phyloP scores from a whole-genome alignment of 2,329 filamentous ascomycete genomes.

The Pseudocercospora fuligena region DNA sequence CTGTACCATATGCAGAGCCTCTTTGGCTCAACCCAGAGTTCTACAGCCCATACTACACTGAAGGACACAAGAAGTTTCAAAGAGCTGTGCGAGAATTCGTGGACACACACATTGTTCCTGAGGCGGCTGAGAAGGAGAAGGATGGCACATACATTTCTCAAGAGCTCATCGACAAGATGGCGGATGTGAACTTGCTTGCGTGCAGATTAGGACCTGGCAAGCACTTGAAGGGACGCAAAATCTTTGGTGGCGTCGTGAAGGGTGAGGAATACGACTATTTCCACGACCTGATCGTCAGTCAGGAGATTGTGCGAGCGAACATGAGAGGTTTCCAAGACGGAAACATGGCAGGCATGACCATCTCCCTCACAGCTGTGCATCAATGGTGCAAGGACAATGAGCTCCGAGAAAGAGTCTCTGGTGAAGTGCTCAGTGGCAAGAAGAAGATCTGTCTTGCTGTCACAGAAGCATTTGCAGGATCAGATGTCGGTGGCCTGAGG shows the following conservation, averaged over 20 bases:
- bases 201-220: slow-evolving; percentile 85
- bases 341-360: slow-evolving; percentile 85
- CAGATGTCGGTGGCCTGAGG: slow-evolving; percentile 77
- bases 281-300: slow-evolving; percentile 76
- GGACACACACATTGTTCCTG: slow-evolving; percentile 71
- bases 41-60: slow-evolving; percentile 79
- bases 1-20: slow-evolving; percentile 83
- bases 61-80: slow-evolving; percentile 71
- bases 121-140: slow-evolving; percentile 76
- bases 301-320: slow-evolving; percentile 74
- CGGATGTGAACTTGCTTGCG: slow-evolving; percentile 72
- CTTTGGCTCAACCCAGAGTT: slow-evolving; percentile 79
- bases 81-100: slow-evolving; percentile 74
- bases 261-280: slow-evolving; percentile 87
- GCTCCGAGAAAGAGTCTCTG: slow-evolving; percentile 69
- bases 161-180: slow-evolving; percentile 78
- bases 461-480: slow-evolving; percentile 85
- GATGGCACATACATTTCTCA: slow-evolving; percentile 72
- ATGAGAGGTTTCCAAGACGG: slow-evolving; percentile 86
- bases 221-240: slow-evolving; percentile 72
- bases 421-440: slow-evolving; percentile 76
- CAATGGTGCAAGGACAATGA: slow-evolving; percentile 74
- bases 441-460: slow-evolving; percentile 90
- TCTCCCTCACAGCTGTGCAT: slow-evolving; percentile 77
- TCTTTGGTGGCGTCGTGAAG: slow-evolving; percentile 72